Base-by-base conservation (phyloP, 306 rosid genomes). In the Parietaria judaica region DNA sequence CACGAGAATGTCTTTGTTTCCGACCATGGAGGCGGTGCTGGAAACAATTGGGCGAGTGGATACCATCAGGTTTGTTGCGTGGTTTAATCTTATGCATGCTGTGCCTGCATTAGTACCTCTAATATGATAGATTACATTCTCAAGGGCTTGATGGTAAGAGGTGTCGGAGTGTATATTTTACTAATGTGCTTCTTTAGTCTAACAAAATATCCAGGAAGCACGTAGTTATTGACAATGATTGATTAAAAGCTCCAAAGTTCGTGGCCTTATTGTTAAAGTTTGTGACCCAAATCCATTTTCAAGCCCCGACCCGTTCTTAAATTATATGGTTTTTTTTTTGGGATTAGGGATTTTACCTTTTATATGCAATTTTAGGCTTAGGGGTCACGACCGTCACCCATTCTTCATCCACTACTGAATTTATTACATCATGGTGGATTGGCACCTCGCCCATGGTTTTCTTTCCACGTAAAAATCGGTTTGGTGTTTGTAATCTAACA, bases 41-140 rank as follows among this genome's bases (percentile, higher is more conserved):
- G 99, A 67, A 92, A 92, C 78, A 92, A 77, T 70, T 92, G 96
- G 98, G 98, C 96, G 54, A 92, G 96, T 68, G 98, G 98, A 51
- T 92, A 92, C 48, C 85, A 88, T 74, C 99, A 92, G 98, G 98
- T 91, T 66, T 65, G 67, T 66, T 36, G 62, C 64, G 53, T 39
- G 46, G 64, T 11, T 13, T 36, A 56, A 48, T 58, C 65, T 41
- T 41, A 36, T 60, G 8, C 54, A 52, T 50, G 10, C 48, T 49
- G 48, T 55, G n/a, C 65, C 23, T 41, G 45, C 45, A 41, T 41
- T 41, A 41, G 64, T 49, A 63, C 35, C 66, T 61, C 1, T 13
- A 55, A 46, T 50, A 37, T 47, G 36, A 36, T 36, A 36, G 58
- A 58, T 16, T 55, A 3, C 43, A 55, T 6, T 65, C 14, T 45